Evolutionary conservation across 352 stramenopile species (phyloP), one percentile per base, ranked within the genome.

Genomic region (Achlya hypogyna): DNA sequence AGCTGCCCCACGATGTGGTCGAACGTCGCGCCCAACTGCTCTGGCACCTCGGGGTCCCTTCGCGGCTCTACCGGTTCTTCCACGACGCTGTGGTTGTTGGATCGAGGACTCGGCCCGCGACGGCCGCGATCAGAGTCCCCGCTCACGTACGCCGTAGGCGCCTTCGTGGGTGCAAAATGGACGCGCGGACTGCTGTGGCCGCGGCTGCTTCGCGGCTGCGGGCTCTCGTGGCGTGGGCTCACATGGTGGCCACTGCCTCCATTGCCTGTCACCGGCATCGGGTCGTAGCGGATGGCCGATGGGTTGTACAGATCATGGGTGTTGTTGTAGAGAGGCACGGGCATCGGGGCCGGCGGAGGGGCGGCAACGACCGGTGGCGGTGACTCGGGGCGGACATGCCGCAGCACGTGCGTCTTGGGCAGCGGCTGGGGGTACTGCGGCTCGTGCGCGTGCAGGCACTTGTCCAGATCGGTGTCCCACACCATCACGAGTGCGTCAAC

Each of bases 1-100:
- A 96, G 69, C 65, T 96, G 88, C 0, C 85, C 87, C 9, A 96
- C 76, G 69, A 96, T 95, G 68, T 96, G 88, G 56, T 96, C 83
- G 38, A 96, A 75, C 23, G 88, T 93, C 47, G 73, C 69, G 0
- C 75, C 71, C 49, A 83, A 81, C 43, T 76, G 75, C 31, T 72
- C 72, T 68, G 53, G 72, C 51, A 12, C 47, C 28, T 22, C 22
- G 18, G 18, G 42, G 18, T 49, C 42, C n/a, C n/a, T n/a, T n/a
- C n/a, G n/a, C n/a, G n/a, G n/a, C n/a, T n/a, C n/a, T n/a, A n/a
- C n/a, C 18, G 42, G 42, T 49, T 49, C 42, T 49, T 49, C 22
- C 42, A 20, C 22, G 18, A 20, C 42, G 22, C 42, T 49, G 42
- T 49, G 18, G 42, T 49, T 49, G 22, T 49, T 49, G n/a, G n/a